Evolutionary conservation across 1,284 basidiomycete species (phyloP).

Genomic region (Naganishia sp.): DNA sequence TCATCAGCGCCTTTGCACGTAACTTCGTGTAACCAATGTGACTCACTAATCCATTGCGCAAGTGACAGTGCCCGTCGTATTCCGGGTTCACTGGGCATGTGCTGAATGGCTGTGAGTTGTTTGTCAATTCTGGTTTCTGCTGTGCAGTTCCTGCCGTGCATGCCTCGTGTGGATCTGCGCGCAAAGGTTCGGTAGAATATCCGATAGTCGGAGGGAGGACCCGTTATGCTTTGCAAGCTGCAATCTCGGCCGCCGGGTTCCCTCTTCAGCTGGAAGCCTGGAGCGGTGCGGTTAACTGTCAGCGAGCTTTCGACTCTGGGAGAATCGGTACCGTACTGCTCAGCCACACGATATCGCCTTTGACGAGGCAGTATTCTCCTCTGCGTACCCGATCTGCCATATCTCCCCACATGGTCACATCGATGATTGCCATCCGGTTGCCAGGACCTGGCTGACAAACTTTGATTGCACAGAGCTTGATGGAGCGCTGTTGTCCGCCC

Average conservation of each 20-base stretch:
- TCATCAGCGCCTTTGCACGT: too few species aligned
- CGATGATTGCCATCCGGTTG: conserved; percentile 6
- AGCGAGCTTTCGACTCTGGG: neutral
- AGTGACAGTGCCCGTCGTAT: conserved; percentile 9
- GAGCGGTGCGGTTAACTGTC: neutral
- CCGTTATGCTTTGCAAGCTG: neutral
- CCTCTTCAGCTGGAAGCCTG: conserved; percentile 9
- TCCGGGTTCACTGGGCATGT: conserved; percentile 7
- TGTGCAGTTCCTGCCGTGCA: neutral
- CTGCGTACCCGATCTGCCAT: conserved; percentile 13
- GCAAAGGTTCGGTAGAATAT: conserved; percentile 21
- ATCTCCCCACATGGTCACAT: conserved; percentile 17
- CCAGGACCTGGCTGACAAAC: conserved; percentile 13
- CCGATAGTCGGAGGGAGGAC: conserved; percentile 13
- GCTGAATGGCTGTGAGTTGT: conserved; percentile 4
- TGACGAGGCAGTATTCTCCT: conserved; percentile 6
- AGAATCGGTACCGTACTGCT: conserved; percentile 7
- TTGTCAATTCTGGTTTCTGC: conserved; percentile 8
- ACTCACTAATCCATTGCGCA: conserved; percentile 20
- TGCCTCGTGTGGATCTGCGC: neutral
- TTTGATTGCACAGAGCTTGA: neutral
- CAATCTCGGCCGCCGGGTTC: neutral
- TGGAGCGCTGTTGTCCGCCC: neutral
- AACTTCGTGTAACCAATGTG: too few species aligned
- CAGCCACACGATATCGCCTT: conserved; percentile 30